Base-by-base conservation (phyloP, 2,329 filamentous ascomycete genomes). In the Talaromyces funiculosus region DNA sequence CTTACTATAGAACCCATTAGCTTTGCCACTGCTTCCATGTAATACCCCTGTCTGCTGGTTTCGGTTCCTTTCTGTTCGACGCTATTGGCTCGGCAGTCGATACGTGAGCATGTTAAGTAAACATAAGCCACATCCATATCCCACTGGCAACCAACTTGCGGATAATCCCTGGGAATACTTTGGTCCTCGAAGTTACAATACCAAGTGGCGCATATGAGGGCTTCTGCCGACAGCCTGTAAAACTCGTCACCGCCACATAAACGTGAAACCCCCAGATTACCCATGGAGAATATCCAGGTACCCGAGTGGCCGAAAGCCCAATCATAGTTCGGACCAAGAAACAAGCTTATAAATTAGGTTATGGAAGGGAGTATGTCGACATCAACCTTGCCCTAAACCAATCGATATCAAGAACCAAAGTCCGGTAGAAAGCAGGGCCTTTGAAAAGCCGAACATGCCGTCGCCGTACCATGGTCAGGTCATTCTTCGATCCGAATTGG, bases 401-500 rank as follows among this genome's bases (percentile, higher is more conserved):
- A 59, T 59, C 33, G 24, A 26, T 38, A 7, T 16, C 4, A 16
- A 29, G 57, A 24, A 38, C 57, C 57, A 59, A 53, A 6, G 35
- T 53, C 24, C 16, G 57, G 26, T 22, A 59, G 42, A 16, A 35
- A 24, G 24, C 37, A 22, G 12, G 43, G n/a, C 51, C 20, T 33
- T n/a, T 54, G 33, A 18, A 38, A 16, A 24, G 20, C 33, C 51
- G 35, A 24, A 47, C 8, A 26, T 47, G 24, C 43, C 43, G 24
- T 47, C 9, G n/a, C 47, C 47, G 33, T 51, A 53, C 57, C 57
- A 24, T 59, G 57, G 47, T 31, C 26, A 38, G 22, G 14, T n/a
- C 26, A 47, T 16, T 47, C 22, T 16, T 51, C 43, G 33, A 51
- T 10, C 18, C 16, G 33, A 33, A 24, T 24, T n/a, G 20, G 10